These are phyloP conservation scores for Colletotrichum sp. DNA, from an alignment of 2,329 filamentous ascomycete genomes.

Conservation along the genomic window DNA sequence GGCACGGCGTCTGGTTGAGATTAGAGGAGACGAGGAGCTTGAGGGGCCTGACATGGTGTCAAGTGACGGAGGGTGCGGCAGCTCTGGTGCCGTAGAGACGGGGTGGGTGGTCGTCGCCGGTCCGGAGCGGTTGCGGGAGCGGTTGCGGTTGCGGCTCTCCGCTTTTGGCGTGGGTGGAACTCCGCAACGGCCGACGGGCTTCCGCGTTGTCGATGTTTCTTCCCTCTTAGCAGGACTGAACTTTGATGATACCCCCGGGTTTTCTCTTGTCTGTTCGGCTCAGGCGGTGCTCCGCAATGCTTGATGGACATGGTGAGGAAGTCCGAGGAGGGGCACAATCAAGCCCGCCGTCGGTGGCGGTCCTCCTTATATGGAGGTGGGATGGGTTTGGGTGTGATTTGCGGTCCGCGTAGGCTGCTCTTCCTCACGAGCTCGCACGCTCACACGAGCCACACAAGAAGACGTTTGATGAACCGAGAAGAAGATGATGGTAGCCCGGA, in stretches of 20 bases:
- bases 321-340: background rate
- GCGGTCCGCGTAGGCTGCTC: background rate
- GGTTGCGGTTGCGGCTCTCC: constrained; percentile 17
- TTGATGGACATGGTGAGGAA: constrained; percentile 9
- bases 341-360: background rate
- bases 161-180: constrained; percentile 21
- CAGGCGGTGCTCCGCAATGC: constrained; percentile 6
- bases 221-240: background rate
- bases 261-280: background rate
- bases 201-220: constrained; percentile 2
- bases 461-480: constrained; percentile 9
- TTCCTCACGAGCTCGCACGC: background rate
- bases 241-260: background rate
- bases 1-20: constrained; percentile 31
- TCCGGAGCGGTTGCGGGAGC: constrained; percentile 6
- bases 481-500: background rate
- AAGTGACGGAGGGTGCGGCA: background rate
- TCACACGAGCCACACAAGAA: constrained; percentile 7
- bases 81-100: background rate
- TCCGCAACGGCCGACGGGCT: constrained; percentile 23
- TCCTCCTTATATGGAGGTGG: constrained; percentile 12
- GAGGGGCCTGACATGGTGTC: constrained; percentile 20
- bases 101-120: constrained; percentile 1
- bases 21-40: constrained; percentile 18
- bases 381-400: background rate